Percentiles rank a stretch among this genome's conserved stretches.
phyloP scores from a whole-genome alignment of 768 basidiomycete species.

The Macrolepiota albuminosa region DNA sequence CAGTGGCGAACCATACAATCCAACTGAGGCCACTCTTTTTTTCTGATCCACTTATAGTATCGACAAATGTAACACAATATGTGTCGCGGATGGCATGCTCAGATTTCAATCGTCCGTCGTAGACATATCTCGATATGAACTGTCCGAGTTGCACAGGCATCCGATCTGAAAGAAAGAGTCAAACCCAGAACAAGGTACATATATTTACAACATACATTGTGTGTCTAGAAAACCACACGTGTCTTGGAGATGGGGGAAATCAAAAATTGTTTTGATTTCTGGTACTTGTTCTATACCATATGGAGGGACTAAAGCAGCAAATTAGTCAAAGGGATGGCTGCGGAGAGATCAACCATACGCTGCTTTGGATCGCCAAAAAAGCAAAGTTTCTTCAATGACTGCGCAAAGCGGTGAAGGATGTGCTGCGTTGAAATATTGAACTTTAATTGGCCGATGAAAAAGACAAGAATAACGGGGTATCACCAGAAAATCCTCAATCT shows the following conservation, averaged over 20 bases:
- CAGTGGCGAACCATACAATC: slow-evolving; percentile 27
- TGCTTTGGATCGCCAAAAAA: slow-evolving; percentile 54
- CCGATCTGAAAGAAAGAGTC: slow-evolving; percentile 32
- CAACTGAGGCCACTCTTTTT: slow-evolving; percentile 34
- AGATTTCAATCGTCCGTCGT: slow-evolving; percentile 34
- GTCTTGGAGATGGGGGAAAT: slow-evolving; percentile 33
- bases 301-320: slow-evolving; percentile 39
- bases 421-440: slow-evolving; percentile 23
- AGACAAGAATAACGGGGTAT: neutral
- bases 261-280: slow-evolving; percentile 40
- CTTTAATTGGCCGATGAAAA: neutral
- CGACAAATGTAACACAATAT: slow-evolving; percentile 39
- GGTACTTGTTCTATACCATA: slow-evolving; percentile 38
- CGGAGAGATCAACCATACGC: slow-evolving; percentile 25
- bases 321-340: neutral
- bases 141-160: slow-evolving; percentile 45
- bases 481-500: slow-evolving; percentile 44
- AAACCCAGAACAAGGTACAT: neutral
- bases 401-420: slow-evolving; percentile 36
- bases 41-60: slow-evolving; percentile 36
- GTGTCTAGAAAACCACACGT: slow-evolving; percentile 37
- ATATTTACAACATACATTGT: slow-evolving; percentile 33
- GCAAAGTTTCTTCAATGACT: slow-evolving; percentile 36
- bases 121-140: slow-evolving; percentile 45
- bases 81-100: slow-evolving; percentile 27